phyloP scores from a whole-genome alignment of 495 filamentous ascomycete species.

The Penicillium bialowiezense region DNA sequence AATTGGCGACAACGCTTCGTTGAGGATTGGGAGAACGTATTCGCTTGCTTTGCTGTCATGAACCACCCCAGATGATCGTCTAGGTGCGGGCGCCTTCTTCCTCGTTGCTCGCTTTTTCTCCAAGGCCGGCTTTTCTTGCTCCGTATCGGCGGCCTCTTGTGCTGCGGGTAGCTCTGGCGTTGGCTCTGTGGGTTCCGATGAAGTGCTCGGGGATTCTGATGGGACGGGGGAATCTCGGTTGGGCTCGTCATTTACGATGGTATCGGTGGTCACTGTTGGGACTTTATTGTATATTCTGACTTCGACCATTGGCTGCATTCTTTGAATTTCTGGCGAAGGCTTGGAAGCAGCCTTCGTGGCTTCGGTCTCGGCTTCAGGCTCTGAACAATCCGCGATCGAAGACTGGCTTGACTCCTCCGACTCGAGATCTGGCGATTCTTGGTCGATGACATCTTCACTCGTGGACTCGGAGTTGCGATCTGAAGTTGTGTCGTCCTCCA shows the following conservation, averaged over 20 bases:
- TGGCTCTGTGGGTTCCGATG: not conserved
- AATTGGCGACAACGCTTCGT: conserved; percentile 36
- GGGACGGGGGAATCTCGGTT: not conserved
- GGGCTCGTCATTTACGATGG: not conserved
- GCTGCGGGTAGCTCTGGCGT: not conserved
- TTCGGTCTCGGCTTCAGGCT: not conserved
- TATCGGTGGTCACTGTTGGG: not conserved
- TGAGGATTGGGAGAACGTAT: conserved; percentile 39
- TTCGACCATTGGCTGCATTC: conserved; percentile 28
- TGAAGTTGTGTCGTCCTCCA: conserved; percentile 17
- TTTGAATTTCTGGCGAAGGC: not conserved
- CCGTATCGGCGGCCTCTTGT: not conserved
- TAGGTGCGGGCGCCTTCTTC: conserved; percentile 16
- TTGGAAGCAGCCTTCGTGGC: conserved; percentile 3
- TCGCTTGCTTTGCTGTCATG: conserved; percentile 33
- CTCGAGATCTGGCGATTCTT: not conserved
- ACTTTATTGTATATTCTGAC: conserved; percentile 23
- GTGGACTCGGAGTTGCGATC: not conserved
- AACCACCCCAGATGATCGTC: conserved; percentile 38
- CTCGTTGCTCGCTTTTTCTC: conserved; percentile 12
- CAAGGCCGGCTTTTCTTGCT: conserved; percentile 1
- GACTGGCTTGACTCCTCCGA: not conserved
- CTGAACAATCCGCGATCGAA: not conserved
- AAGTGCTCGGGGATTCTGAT: not conserved
- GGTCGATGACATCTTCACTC: not conserved